phyloP scores from a whole-genome alignment of 768 basidiomycete genomes.

The Tulasnella sp. region DNA sequence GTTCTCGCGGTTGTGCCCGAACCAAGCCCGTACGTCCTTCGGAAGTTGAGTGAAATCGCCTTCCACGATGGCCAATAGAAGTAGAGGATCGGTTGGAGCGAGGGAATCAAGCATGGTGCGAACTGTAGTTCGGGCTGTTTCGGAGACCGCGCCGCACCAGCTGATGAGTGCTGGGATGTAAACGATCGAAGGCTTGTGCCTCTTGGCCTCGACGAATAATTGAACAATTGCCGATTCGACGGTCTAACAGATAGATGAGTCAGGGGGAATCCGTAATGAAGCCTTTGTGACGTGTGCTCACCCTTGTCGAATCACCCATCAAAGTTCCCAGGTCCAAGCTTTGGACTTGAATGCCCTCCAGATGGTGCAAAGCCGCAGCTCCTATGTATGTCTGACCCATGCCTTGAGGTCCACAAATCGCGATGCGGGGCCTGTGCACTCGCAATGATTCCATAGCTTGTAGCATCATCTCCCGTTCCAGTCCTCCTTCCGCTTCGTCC shows the following conservation, averaged over 20 bases:
- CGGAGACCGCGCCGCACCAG: slow-evolving; percentile 82
- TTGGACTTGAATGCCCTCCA: slow-evolving; percentile 95
- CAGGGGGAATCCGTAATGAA: slow-evolving; percentile 24
- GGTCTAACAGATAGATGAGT: slow-evolving; percentile 49
- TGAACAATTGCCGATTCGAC: slow-evolving; percentile 91
- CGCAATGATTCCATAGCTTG: slow-evolving; percentile 94
- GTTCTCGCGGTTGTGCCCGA: slow-evolving; percentile 73
- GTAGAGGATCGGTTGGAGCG: slow-evolving; percentile 86
- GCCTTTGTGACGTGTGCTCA: slow-evolving; percentile 39
- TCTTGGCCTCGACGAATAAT: slow-evolving; percentile 92
- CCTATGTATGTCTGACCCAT: slow-evolving; percentile 93
- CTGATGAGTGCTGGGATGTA: slow-evolving; percentile 86
- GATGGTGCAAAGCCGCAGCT: slow-evolving; percentile 83
- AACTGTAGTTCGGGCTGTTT: slow-evolving; percentile 78
- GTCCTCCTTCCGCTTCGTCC: slow-evolving; percentile 75
- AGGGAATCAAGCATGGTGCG: slow-evolving; percentile 89
- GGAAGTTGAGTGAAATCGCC: slow-evolving; percentile 67
- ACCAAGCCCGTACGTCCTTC: slow-evolving; percentile 83
- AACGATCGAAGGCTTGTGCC: slow-evolving; percentile 92
- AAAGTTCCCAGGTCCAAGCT: slow-evolving; percentile 86
- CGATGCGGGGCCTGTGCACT: slow-evolving; percentile 81
- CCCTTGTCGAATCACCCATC: slow-evolving; percentile 83
- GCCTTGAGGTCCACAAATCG: slow-evolving; percentile 73
- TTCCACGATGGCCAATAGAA: slow-evolving; percentile 85
- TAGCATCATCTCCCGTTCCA: slow-evolving; percentile 83